A percentile compares a stretch with the other conserved stretches of the same genome.
phyloP scores from a whole-genome alignment of 129 eudicot genomes.

The Sambucus nigra region DNA sequence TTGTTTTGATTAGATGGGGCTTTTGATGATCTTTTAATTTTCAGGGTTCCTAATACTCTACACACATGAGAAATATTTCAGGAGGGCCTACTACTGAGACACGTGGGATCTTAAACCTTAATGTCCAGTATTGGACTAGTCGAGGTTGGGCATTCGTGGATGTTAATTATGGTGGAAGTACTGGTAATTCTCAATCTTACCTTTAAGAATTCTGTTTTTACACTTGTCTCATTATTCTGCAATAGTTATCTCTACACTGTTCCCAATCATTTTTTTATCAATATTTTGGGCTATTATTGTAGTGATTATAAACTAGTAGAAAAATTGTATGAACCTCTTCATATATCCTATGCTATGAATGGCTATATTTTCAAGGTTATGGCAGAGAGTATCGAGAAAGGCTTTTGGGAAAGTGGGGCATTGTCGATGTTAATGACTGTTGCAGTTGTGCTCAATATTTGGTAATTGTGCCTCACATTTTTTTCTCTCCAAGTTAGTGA shows the following conservation, averaged over 20 bases:
- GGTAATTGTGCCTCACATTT: slow-evolving; percentile 31
- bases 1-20: neutral
- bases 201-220: neutral
- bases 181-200: slow-evolving; percentile 41
- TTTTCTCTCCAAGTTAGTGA: neutral
- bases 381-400: slow-evolving; percentile 90
- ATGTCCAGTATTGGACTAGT: slow-evolving; percentile 92
- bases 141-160: slow-evolving; percentile 99
- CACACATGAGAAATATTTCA: slow-evolving; percentile 19
- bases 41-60: slow-evolving; percentile 3
- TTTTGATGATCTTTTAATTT: slow-evolving; percentile 2
- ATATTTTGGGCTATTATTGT: neutral
- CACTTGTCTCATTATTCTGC: neutral
- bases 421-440: slow-evolving; percentile 87
- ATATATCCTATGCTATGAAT: neutral
- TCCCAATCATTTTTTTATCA: neutral
- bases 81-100: slow-evolving; percentile 96
- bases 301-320: neutral
- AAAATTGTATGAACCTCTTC: too few relatives aligned
- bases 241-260: too few relatives aligned
- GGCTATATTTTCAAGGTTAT: slow-evolving; percentile 56
- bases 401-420: slow-evolving; percentile 78
- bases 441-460: slow-evolving; percentile 91
- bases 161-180: slow-evolving; percentile 99
- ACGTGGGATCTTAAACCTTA: slow-evolving; percentile 74